Base-by-base conservation (phyloP, 345 rosid genomes). In the Arabis hirsuta region DNA sequence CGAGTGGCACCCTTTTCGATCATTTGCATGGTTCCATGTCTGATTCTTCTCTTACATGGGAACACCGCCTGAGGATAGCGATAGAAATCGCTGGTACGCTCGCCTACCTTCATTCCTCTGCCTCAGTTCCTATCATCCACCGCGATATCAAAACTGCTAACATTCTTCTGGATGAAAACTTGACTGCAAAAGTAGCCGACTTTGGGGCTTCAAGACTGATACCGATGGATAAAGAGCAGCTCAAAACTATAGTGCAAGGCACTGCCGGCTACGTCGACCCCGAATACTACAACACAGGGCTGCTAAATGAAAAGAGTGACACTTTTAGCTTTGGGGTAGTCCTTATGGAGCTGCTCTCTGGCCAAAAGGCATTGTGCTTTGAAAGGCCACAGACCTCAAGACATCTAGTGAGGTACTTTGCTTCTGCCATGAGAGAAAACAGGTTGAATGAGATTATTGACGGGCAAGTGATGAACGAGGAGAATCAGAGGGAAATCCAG, bases 251-350 rank as follows among this genome's bases (percentile, higher is more conserved):
- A 76, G 85, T 79, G 8, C 82, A 74, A 65, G 84, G 87, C 7
- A 83, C 81, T 14, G 45, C 71, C 0, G 84, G 82, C 2, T 81
- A 83, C 16, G 19, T 81, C 0, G 87, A 83, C 29, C 84, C 80
- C 0, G 84, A 83, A 16, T 81, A 81, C 57, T 67, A 76, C 11
- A 79, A 72, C 58, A 65, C 58, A 38, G 47, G 70, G 10, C 1
- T 65, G 1, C n/a, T 65, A 0, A 65, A 65, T 1, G 83, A 80
- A 16, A 84, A 84, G 51, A 84, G 87, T 5, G 83, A 84, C 57
- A 83, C 80, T 4, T 84, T 81, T 31, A 81, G 83, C 51, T 84
- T 81, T 12, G 85, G 83, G 4, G 82, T 81, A 8, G 76, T 84
- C 3, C 77, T 84, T 3, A 62, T 58, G 9, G 87, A 83, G 31